Evolutionary conservation across 192 early-diverging fungal species (phyloP).

Genomic region (Linderina pennispora): DNA sequence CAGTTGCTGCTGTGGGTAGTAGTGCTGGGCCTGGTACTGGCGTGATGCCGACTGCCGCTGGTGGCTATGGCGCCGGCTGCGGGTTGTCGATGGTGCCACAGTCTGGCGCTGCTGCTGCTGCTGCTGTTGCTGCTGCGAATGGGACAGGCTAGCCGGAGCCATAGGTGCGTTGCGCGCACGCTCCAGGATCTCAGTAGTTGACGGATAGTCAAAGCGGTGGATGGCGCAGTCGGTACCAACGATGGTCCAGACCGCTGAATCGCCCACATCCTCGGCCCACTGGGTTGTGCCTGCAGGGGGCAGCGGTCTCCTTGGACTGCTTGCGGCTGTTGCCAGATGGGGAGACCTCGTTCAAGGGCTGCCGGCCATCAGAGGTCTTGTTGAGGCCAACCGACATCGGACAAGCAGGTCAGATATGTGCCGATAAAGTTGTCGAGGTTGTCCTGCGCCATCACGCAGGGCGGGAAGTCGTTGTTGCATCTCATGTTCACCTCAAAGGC

Average conservation of each 20-base stretch:
- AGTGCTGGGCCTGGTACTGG: background rate
- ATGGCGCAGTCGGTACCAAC: conserved; percentile 67
- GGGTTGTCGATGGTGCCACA: conserved; percentile 1
- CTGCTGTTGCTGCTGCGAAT: too few species aligned
- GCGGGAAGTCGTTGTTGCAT: conserved; percentile 40
- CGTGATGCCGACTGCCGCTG: conserved; percentile 1
- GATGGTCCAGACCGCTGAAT: conserved; percentile 89
- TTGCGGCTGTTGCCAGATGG: conserved; percentile 20
- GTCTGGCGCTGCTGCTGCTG: background rate
- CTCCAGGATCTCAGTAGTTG: conserved; percentile 9
- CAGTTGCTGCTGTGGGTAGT: conserved; percentile 40
- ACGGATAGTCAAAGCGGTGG: conserved; percentile 40
- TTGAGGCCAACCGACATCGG: conserved; percentile 76
- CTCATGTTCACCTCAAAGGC: conserved; percentile 68
- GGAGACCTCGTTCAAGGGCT: conserved; percentile 20
- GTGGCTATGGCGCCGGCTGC: conserved; percentile 30
- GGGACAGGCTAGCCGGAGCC: too few species aligned
- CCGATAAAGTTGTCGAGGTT: conserved; percentile 36
- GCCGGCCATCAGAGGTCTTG: conserved; percentile 34
- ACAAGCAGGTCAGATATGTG: conserved; percentile 63
- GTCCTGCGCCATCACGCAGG: conserved; percentile 34
- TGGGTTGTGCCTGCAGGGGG: conserved; percentile 48
- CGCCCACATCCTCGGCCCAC: conserved; percentile 79
- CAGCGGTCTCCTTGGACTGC: conserved; percentile 27
- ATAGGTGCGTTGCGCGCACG: too few species aligned